Conservation (phyloP, 108 stramenopile species). For the Skeletonema potamos region DNA sequence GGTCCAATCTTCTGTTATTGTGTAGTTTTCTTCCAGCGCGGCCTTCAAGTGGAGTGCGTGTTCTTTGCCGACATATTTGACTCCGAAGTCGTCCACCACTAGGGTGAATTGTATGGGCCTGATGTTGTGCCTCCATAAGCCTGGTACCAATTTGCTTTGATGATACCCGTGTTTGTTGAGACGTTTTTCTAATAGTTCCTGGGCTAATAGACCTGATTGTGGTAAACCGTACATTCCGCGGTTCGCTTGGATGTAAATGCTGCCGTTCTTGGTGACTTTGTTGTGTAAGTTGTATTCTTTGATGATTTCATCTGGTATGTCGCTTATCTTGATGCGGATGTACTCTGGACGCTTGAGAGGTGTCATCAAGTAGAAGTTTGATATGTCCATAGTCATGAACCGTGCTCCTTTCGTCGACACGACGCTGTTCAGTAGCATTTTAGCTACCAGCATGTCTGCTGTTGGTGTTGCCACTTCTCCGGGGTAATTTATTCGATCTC, state of each 20-base stretch:
- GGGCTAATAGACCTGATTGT: conserved; percentile 50
- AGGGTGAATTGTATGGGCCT: conserved; percentile 18
- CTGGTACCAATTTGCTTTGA: conserved; percentile 28
- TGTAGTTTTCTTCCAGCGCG: conserved; percentile 7
- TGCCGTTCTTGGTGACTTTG: not conserved
- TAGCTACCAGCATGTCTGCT: conserved; percentile 42
- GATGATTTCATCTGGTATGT: conserved; percentile 35
- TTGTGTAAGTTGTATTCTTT: conserved; percentile 31
- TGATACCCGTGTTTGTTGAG: conserved; percentile 27
- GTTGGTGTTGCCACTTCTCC: conserved; percentile 33
- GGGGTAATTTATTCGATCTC: conserved; percentile 13
- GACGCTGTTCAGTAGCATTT: conserved; percentile 54
- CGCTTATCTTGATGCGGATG: conserved; percentile 20
- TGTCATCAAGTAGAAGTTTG: conserved; percentile 50
- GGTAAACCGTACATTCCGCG: conserved; percentile 57
- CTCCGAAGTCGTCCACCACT: conserved; percentile 42
- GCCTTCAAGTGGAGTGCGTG: conserved; percentile 4
- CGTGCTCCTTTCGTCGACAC: conserved; percentile 35
- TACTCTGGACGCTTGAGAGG: conserved; percentile 35
- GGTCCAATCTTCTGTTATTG: conserved; percentile 20
- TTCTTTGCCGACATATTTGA: conserved; percentile 8
- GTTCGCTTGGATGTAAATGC: conserved; percentile 10
- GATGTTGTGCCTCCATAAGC: conserved; percentile 44
- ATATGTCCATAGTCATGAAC: conserved; percentile 43
- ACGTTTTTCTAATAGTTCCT: not conserved